Conservation (phyloP, 345 rosid genomes). For the Excoecaria agallocha region DNA sequence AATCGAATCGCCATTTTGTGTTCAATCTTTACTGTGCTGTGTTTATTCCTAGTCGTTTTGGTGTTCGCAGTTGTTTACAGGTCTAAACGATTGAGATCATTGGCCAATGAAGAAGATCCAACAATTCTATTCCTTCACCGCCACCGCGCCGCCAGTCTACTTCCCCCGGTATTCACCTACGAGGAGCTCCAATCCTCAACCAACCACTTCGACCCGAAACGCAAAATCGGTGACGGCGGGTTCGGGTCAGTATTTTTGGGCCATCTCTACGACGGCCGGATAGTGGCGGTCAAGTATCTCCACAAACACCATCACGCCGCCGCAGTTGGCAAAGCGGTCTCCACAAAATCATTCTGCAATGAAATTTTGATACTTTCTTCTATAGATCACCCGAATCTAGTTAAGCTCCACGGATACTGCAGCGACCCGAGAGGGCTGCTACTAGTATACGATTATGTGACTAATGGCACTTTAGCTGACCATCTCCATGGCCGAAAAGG, state of each 20-base stretch:
- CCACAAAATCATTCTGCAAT: conserved; percentile 78
- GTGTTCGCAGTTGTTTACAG: conserved; percentile 48
- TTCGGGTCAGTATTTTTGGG: conserved; percentile 86
- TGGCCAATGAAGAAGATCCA: conserved; percentile 66
- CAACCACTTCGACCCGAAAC: conserved; percentile 66
- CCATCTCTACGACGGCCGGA: conserved; percentile 62
- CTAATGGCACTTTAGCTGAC: conserved; percentile 85
- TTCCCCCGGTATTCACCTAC: conserved; percentile 87
- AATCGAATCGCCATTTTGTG: conserved; percentile 47
- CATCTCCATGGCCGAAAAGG: conserved; percentile 66
- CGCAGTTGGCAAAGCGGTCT: conserved; percentile 51
- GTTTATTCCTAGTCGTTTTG: conserved; percentile 50
- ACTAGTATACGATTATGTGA: conserved; percentile 75
- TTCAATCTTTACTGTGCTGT: conserved; percentile 48
- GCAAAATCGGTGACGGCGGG: conserved; percentile 91
- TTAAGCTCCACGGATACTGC: conserved; percentile 91
- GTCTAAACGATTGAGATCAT: conserved; percentile 41
- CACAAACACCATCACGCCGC: conserved; percentile 56
- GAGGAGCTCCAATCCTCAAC: conserved; percentile 86
- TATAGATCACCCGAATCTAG: conserved; percentile 76
- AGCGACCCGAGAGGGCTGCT: conserved; percentile 93
- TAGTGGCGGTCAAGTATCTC: conserved; percentile 82
- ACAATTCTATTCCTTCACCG: conserved; percentile 69
- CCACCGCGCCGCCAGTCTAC: conserved; percentile 64
- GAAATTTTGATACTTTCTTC: conserved; percentile 87